phyloP scores from a whole-genome alignment of 2,329 filamentous ascomycete species.

The Penicillium janthinellum region DNA sequence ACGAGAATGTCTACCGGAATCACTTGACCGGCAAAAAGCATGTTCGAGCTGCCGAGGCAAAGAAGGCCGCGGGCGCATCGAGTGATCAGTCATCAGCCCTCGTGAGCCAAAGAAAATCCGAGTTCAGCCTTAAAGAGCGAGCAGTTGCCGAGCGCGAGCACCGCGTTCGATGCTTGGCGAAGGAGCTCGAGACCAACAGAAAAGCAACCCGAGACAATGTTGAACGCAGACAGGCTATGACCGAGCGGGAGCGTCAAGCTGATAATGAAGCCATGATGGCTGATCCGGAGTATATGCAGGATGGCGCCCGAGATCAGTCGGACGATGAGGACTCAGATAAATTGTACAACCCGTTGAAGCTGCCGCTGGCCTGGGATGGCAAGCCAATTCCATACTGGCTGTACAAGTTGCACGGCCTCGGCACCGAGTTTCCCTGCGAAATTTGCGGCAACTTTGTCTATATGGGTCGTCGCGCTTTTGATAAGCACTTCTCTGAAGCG shows the following conservation, averaged over 20 bases:
- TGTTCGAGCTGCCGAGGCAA: constrained; percentile 74
- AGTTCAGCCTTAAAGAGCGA: constrained; percentile 72
- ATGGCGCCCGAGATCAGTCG: constrained; percentile 59
- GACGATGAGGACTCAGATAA: constrained; percentile 74
- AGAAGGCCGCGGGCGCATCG: constrained; percentile 50
- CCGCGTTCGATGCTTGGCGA: constrained; percentile 75
- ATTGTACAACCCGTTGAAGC: constrained; percentile 94
- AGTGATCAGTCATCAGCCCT: constrained; percentile 32
- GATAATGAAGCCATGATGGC: constrained; percentile 86
- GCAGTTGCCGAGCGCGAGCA: constrained; percentile 88
- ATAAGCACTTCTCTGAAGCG: constrained; percentile 97
- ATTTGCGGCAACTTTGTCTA: constrained; percentile 99
- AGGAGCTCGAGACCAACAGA: constrained; percentile 82
- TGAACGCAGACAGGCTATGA: constrained; percentile 96
- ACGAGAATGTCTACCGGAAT: constrained; percentile 88
- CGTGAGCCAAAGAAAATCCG: constrained; percentile 22
- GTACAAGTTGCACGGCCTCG: constrained; percentile 92
- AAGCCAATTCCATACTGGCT: constrained; percentile 99
- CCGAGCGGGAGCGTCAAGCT: constrained; percentile 89
- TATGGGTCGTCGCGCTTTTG: constrained; percentile 92
- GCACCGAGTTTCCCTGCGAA: constrained; percentile 93
- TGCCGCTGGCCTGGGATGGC: constrained; percentile 95
- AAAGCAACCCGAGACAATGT: constrained; percentile 91
- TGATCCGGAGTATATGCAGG: constrained; percentile 51
- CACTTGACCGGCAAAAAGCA: constrained; percentile 93